These are phyloP conservation scores for Tritrichomonas musculus DNA, from an alignment of 208 protist genomes.

Conservation along the genomic window DNA sequence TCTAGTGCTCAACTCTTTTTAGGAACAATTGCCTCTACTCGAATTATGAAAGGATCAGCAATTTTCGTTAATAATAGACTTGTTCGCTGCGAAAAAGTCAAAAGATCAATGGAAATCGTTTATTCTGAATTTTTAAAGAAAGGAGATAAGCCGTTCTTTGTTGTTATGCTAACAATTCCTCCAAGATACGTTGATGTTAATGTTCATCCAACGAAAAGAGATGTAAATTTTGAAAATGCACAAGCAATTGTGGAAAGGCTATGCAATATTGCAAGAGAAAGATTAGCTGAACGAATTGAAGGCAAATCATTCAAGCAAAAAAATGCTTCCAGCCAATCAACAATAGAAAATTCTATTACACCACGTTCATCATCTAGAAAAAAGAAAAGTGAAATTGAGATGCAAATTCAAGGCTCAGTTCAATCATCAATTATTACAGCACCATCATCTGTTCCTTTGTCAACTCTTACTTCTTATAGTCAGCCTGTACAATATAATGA, in stretches of 20 bases:
- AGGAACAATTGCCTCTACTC: neutral
- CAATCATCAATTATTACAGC: neutral
- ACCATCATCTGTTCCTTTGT: no score
- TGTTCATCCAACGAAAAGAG: conserved; percentile 35
- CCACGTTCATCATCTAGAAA: neutral
- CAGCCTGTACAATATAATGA: neutral
- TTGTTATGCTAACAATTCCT: neutral
- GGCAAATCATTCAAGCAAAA: neutral
- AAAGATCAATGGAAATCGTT: neutral
- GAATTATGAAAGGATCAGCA: neutral
- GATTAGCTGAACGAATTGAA: neutral
- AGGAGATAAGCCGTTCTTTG: neutral
- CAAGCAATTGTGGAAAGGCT: neutral
- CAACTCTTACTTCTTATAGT: no score
- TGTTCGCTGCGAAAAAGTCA: neutral
- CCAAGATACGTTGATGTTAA: neutral
- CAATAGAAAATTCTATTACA: neutral
- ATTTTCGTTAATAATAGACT: conserved; percentile 19
- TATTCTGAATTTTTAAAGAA: neutral
- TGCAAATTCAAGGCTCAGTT: neutral
- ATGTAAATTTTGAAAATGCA: conserved; percentile 5
- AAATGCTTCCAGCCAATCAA: neutral
- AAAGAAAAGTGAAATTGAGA: neutral
- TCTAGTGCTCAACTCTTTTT: neutral
- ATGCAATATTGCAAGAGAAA: neutral